Conservation (phyloP, 75 land plant genomes). For the Ceratopteris richardii region DNA sequence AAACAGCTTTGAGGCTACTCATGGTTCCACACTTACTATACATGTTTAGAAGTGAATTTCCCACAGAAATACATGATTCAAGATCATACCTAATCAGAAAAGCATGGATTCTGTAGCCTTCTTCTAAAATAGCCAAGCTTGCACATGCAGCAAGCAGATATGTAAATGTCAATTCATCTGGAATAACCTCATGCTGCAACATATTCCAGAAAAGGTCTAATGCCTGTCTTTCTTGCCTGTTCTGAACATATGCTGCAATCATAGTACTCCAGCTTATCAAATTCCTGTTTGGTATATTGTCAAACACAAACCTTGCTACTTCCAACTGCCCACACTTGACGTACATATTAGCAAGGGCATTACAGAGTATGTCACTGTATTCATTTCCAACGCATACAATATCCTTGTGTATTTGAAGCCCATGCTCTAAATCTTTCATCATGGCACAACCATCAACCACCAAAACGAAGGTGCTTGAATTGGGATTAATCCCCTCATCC, state of each 20-base stretch:
- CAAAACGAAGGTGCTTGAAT: conserved; percentile 29
- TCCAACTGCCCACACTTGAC: conserved; percentile 26
- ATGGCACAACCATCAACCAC: conserved; percentile 19
- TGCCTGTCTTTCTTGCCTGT: conserved; percentile 31
- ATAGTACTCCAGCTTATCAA: conserved; percentile 42
- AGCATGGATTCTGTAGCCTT: conserved; percentile 11
- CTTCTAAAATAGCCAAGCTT: conserved; percentile 1
- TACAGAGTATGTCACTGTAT: conserved; percentile 13
- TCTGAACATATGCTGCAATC: conserved; percentile 39
- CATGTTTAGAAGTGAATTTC: conserved; percentile 28
- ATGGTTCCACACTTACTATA: conserved; percentile 39
- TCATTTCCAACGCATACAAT: conserved; percentile 19
- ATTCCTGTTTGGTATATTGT: conserved; percentile 1
- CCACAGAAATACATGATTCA: conserved; percentile 5
- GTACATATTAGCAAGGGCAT: conserved; percentile 28
- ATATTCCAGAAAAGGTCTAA: conserved; percentile 36
- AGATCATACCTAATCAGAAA: conserved; percentile 1
- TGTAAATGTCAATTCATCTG: conserved; percentile 11
- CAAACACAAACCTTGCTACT: conserved; percentile 20
- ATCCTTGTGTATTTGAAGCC: conserved; percentile 14
- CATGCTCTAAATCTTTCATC: background rate
- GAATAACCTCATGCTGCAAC: conserved; percentile 28
- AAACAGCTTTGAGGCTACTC: conserved; percentile 22
- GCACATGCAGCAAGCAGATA: conserved; percentile 22
- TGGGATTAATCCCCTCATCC: conserved; percentile 12